These are phyloP conservation scores for Aquilaria malaccensis DNA, from an alignment of 345 rosid species.

Conservation along the genomic window DNA sequence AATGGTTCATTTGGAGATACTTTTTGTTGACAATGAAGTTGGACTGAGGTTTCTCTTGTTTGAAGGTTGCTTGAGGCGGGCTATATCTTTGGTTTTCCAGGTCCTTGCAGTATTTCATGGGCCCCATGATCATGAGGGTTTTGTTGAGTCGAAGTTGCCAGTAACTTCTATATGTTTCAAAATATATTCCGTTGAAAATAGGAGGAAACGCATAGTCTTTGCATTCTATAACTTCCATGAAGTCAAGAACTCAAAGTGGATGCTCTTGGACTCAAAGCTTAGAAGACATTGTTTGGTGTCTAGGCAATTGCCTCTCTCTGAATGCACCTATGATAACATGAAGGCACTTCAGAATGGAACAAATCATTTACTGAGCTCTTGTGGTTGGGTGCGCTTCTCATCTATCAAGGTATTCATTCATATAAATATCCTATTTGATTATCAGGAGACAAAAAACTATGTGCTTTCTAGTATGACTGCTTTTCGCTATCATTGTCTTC, in stretches of 20 bases:
- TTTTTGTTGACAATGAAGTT: constrained; percentile 62
- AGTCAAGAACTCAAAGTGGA: constrained; percentile 57
- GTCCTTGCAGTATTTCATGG: constrained; percentile 46
- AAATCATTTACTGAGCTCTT: constrained; percentile 16
- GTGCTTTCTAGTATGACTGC: no score
- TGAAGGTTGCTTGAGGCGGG: constrained; percentile 79
- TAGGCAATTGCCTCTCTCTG: constrained; percentile 53
- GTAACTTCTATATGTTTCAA: constrained; percentile 67
- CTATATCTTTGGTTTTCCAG: constrained; percentile 46
- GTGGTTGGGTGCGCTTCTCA: constrained; percentile 16
- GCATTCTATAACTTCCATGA: constrained; percentile 48
- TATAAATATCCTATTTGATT: constrained; percentile 4
- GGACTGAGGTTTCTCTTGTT: constrained; percentile 67
- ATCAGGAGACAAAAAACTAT: not conserved
- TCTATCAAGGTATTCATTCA: constrained; percentile 27
- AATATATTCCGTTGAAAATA: constrained; percentile 43
- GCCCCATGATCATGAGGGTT: constrained; percentile 37
- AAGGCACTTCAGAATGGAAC: constrained; percentile 50
- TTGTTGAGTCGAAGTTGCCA: constrained; percentile 47
- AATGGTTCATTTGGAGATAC: constrained; percentile 75
- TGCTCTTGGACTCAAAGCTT: constrained; percentile 43
- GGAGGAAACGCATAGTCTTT: constrained; percentile 56
- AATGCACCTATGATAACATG: constrained; percentile 58
- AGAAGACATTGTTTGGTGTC: constrained; percentile 43
- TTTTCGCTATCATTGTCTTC: no score